Conservation (phyloP, 1,139 yeast genomes). For the Debaryomycetaceae sp. region DNA sequence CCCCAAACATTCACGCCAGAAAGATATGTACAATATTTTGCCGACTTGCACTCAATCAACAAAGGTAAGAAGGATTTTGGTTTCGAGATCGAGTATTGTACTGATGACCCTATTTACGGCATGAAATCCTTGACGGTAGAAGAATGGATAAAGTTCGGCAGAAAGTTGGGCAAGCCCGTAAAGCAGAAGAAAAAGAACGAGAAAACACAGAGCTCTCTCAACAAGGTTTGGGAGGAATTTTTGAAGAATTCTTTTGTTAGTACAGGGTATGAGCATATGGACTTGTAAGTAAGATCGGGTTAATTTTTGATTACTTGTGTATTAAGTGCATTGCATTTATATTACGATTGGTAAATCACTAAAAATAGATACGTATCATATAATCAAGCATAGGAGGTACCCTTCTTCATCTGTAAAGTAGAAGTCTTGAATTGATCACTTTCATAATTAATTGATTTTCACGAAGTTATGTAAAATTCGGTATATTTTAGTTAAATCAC, state of each 20-base stretch:
- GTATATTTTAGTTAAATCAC: too few relatives aligned
- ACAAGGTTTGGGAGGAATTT: constrained; percentile 41
- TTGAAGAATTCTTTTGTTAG: constrained; percentile 57
- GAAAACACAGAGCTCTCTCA: constrained; percentile 13
- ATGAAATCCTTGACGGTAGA: constrained; percentile 55
- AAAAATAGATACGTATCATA: too few relatives aligned
- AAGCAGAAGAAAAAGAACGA: constrained; percentile 12
- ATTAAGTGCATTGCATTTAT: too few relatives aligned
- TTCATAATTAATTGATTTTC: too few relatives aligned
- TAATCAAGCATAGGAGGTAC: too few relatives aligned
- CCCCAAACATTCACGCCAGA: constrained; percentile 72
- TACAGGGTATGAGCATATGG: constrained; percentile 57
- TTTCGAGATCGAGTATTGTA: constrained; percentile 65
- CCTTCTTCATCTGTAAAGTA: too few relatives aligned
- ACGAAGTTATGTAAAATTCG: too few relatives aligned
- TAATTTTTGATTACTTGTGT: background rate
- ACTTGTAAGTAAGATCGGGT: constrained; percentile 9
- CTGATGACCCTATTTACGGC: constrained; percentile 56
- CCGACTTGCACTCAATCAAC: constrained; percentile 55
- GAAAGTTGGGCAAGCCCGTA: constrained; percentile 45
- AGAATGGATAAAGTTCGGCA: constrained; percentile 58
- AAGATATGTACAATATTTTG: constrained; percentile 67
- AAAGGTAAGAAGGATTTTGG: constrained; percentile 45
- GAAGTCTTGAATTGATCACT: too few relatives aligned
- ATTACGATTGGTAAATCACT: too few relatives aligned